A percentile compares a stretch with the other conserved stretches of the same genome.
Evolutionary conservation across 1,284 basidiomycete species (phyloP).

Genomic region (Ceratobasidium sp.): DNA sequence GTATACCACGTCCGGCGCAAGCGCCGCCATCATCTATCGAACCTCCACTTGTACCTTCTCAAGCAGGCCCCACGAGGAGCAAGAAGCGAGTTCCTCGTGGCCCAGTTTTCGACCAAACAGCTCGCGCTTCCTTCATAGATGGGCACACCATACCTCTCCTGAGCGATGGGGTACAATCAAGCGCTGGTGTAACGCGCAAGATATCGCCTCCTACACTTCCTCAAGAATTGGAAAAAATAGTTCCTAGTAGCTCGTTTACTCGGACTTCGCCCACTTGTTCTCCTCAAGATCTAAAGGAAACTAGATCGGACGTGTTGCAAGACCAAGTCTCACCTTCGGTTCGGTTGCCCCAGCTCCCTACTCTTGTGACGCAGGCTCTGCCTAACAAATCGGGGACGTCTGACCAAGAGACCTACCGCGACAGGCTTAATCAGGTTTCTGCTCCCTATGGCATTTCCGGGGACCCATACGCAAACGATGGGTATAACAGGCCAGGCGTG

Average conservation of each 20-base stretch:
- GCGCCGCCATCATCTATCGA: neutral
- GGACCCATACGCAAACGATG: neutral
- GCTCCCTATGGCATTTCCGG: neutral
- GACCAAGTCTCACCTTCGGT: neutral
- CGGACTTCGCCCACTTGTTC: neutral
- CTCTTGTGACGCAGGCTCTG: conserved; percentile 4
- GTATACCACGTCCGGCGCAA: conserved; percentile 26
- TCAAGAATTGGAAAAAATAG: neutral
- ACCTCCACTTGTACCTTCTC: conserved; percentile 32
- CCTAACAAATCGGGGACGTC: neutral
- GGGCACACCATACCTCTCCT: neutral
- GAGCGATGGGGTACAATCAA: neutral
- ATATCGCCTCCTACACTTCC: conserved; percentile 33
- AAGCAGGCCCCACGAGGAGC: conserved; percentile 28
- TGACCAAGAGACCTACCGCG: neutral
- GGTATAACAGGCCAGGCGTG: neutral
- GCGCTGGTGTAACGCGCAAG: neutral
- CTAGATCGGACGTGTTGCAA: neutral
- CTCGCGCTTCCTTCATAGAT: neutral
- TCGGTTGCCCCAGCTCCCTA: conserved; percentile 19
- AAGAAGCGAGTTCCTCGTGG: conserved; percentile 28
- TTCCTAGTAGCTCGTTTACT: neutral
- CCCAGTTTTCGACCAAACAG: neutral
- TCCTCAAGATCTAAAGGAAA: neutral
- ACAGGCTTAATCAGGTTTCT: neutral